A percentile compares a stretch with the other conserved stretches of the same genome.
Conservation (phyloP, 768 basidiomycete genomes). For the Lactarius indigo region DNA sequence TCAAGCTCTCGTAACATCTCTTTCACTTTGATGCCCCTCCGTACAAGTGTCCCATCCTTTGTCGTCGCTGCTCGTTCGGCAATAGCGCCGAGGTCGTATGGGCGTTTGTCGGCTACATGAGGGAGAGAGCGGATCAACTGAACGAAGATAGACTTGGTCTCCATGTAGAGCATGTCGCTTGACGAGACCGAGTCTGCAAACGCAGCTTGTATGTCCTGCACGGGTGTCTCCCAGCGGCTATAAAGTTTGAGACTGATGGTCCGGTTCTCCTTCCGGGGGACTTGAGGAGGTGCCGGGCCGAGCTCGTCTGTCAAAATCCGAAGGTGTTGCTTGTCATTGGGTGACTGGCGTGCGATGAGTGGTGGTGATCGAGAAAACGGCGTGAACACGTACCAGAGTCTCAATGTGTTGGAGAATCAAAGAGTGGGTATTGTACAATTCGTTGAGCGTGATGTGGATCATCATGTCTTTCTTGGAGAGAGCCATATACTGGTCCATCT, state of each 20-base stretch:
- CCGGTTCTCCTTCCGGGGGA: constrained; percentile 96
- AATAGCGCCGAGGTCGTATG: constrained; percentile 82
- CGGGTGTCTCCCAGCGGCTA: constrained; percentile 98
- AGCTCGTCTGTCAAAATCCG: constrained; percentile 97
- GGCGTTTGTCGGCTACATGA: constrained; percentile 74
- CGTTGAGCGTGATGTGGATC: constrained; percentile 98
- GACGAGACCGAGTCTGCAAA: constrained; percentile 97
- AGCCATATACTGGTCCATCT: constrained; percentile 99
- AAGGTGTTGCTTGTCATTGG: constrained; percentile 96
- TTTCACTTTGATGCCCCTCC: constrained; percentile 98
- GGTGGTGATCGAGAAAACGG: background rate
- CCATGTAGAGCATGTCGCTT: constrained; percentile 99
- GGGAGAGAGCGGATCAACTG: constrained; percentile 96
- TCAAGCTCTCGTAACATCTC: constrained; percentile 98
- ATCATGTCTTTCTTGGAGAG: constrained; percentile 97
- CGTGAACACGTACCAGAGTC: constrained; percentile 61
- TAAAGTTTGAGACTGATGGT: constrained; percentile 89
- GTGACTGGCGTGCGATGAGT: constrained; percentile 54
- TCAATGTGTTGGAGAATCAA: constrained; percentile 94
- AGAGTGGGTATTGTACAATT: constrained; percentile 98
- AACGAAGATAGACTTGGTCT: constrained; percentile 98
- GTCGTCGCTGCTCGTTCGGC: constrained; percentile 96
- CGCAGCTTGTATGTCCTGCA: constrained; percentile 95
- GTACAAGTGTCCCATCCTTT: constrained; percentile 92
- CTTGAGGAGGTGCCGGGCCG: constrained; percentile 88